Evolutionary conservation across 1,139 yeast species (phyloP).

Genomic region (Suhomyces bokatorum): DNA sequence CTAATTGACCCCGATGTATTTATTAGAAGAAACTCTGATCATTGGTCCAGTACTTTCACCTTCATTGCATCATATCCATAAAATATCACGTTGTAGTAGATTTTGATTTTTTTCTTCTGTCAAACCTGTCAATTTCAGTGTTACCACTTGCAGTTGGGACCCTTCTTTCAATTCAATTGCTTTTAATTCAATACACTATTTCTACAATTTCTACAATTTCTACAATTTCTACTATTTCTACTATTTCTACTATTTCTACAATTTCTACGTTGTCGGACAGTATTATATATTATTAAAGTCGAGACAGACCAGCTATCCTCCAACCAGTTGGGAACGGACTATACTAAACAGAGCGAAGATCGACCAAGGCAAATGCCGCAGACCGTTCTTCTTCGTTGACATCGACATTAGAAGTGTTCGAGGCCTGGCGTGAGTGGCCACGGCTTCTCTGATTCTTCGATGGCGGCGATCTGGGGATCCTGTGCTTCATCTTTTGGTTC

Average conservation of each 20-base stretch:
- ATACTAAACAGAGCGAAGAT: conserved; percentile 44
- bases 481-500: conserved; percentile 12
- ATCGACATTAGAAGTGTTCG: conserved; percentile 11
- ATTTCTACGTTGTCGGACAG: neutral
- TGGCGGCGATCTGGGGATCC: conserved; percentile 13
- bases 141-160: no score
- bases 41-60: no score
- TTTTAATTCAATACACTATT: no score
- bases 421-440: conserved; percentile 9
- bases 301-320: conserved; percentile 12
- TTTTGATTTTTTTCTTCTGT: no score
- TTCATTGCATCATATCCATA: no score
- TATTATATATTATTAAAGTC: conserved; percentile 3
- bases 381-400: conserved; percentile 44
- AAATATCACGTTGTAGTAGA: no score
- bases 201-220: no score
- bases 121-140: no score
- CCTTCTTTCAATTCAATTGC: neutral
- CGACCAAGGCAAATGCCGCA: conserved; percentile 66
- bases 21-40: no score
- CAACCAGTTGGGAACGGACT: conserved; percentile 7
- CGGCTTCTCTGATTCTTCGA: conserved; percentile 8
- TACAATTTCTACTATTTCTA: no score
- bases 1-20: no score
- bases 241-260: no score